Conservation (phyloP, 176 grass and related monocot species). For the Cenchrus purpureus region DNA sequence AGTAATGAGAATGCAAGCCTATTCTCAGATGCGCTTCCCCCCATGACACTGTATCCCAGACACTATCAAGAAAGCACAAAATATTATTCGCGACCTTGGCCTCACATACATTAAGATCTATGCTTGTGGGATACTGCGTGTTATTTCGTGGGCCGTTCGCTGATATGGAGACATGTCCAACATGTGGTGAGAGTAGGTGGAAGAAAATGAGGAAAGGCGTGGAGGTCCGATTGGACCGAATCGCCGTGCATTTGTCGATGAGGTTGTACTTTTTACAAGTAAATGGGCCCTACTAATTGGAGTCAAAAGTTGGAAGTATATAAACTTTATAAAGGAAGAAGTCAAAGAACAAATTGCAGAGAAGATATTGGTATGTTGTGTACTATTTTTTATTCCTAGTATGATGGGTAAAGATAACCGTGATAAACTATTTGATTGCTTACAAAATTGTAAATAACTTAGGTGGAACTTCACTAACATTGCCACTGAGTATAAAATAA, state of each 20-base stretch:
- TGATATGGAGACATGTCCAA: too few species aligned
- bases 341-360: not conserved
- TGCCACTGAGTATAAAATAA: not conserved
- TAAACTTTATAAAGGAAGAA: not conserved
- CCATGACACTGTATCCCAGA: too few species aligned
- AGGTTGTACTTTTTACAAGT: not conserved
- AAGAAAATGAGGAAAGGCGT: too few species aligned
- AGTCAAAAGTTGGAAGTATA: not conserved
- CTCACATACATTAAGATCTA: too few species aligned
- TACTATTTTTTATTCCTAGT: not conserved
- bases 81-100: too few species aligned
- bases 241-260: not conserved
- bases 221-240: not conserved
- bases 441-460: not conserved
- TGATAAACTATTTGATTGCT: not conserved
- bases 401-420: not conserved
- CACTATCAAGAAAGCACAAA: too few species aligned
- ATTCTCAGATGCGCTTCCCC: too few species aligned
- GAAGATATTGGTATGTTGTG: not conserved
- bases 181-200: too few species aligned
- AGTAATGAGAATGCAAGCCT: too few species aligned
- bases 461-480: not conserved
- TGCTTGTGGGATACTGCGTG: too few species aligned
- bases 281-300: constrained; percentile 2
- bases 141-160: too few species aligned